These are phyloP conservation scores for Vigna trinervia DNA, from an alignment of 306 rosid species.

Conservation along the genomic window DNA sequence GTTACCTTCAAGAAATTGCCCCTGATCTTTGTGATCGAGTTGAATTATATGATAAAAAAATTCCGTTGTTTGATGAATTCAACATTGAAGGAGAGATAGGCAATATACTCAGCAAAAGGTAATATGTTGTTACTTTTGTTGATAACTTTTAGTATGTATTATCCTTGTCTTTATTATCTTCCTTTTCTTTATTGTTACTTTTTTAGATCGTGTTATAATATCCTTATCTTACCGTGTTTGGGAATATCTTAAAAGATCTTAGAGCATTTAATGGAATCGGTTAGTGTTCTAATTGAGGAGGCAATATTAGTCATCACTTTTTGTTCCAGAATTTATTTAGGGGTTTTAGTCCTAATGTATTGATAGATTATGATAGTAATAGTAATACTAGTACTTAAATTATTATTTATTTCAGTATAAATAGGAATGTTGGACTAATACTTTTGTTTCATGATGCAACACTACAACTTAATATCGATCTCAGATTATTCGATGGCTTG, in stretches of 20 bases:
- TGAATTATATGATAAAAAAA: conserved; percentile 70
- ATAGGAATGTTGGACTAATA: neutral
- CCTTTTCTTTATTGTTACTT: neutral
- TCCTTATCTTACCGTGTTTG: neutral
- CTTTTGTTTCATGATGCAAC: neutral
- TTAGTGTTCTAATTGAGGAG: conserved; percentile 9
- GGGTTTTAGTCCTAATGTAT: neutral
- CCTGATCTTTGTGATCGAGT: conserved; percentile 94
- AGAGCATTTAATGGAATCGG: neutral
- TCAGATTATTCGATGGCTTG: conserved; percentile 26
- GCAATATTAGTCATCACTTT: conserved; percentile 20
- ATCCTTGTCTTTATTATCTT: conserved; percentile 18
- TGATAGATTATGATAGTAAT: neutral
- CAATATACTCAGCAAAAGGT: conserved; percentile 90
- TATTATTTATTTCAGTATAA: neutral
- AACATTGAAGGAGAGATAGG: conserved; percentile 92
- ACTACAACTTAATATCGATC: conserved; percentile 2
- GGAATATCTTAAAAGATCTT: conserved; percentile 3
- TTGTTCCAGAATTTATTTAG: conserved; percentile 9
- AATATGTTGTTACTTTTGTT: conserved; percentile 40
- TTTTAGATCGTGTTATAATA: neutral
- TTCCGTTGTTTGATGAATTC: conserved; percentile 88
- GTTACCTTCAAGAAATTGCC: conserved; percentile 97
- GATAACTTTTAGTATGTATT: conserved; percentile 31
- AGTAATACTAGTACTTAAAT: neutral